Evolutionary conservation across 805 yeast species (phyloP), one percentile per base, ranked within the genome.

Genomic region (Barnettozyma wickerhamii): DNA sequence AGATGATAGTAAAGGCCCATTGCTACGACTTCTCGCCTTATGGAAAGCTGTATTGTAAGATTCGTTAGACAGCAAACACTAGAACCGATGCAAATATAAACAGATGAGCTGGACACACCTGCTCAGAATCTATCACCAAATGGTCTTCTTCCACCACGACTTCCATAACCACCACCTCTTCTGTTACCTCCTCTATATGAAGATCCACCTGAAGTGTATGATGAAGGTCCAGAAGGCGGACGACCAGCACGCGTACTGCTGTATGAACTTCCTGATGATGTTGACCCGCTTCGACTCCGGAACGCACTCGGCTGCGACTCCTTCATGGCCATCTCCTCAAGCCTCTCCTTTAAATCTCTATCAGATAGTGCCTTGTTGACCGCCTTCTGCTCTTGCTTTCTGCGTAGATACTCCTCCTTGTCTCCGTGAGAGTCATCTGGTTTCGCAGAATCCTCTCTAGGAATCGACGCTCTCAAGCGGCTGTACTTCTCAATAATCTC

Each of bases 401-500:
- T 10, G 18, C 18, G 21, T 18, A 30, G 6, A 13, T 33, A 17
- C 10, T 30, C 35, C 19, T 36, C 24, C 19, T 31, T 27, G 31
- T 13, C 13, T 9, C 9, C 17, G 10, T 9, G 7, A n/a, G 17
- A 10, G 5, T 9, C 14, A 10, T 10, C 24, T 7, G 40, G 46
- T 13, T 30, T 47, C 1, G 26, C 33, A 1, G 60, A 49, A 18
- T 38, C 46, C 1, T 55, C 64, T 49, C 73, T 68, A 21, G 80
- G 80, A 13, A 69, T 67, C 12, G 69, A 55, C n/a, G 80, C 71
- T 45, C 95, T 66, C 17, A 71, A 45, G 30, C 69, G 68, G 12
- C 78, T 76, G 56, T 75, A 86, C 52, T 81, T 81, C 45, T 83
- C 90, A 35, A 88, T 66, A 23, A 77, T 42, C 0, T 65, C 66